Conservation (phyloP, 1,139 yeast species). For the Tardiomyces digboiensis region DNA sequence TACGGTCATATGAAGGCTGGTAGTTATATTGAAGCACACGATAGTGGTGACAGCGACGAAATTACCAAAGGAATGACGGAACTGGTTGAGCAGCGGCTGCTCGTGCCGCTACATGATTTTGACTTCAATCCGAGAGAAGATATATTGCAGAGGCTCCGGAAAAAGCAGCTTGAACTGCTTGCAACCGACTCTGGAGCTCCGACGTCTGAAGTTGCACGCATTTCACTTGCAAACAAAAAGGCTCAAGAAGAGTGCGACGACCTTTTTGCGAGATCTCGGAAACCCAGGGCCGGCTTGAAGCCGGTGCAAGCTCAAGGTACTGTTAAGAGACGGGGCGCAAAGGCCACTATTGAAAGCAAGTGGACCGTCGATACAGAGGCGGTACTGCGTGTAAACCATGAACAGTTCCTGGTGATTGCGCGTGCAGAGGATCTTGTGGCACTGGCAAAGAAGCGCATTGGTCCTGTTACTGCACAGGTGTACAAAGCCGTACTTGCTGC, state of each 20-base stretch:
- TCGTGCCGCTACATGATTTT: conserved; percentile 36
- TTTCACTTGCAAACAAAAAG: conserved; percentile 40
- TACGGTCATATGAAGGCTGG: conserved; percentile 54
- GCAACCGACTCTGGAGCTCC: conserved; percentile 12
- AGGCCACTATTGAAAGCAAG: conserved; percentile 1
- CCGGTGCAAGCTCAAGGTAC: conserved; percentile 4
- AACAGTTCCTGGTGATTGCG: conserved; percentile 56
- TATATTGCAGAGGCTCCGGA: conserved; percentile 17
- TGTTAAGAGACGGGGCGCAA: neutral
- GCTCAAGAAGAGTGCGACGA: conserved; percentile 34
- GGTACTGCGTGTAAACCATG: conserved; percentile 54
- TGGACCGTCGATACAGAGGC: conserved; percentile 24
- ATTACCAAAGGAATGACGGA: conserved; percentile 33
- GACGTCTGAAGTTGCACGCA: conserved; percentile 7
- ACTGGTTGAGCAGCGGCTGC: conserved; percentile 50
- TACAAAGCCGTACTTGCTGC: conserved; percentile 49
- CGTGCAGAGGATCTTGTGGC: conserved; percentile 56
- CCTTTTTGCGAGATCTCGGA: conserved; percentile 23
- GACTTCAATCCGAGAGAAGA: conserved; percentile 31
- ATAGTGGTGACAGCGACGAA: conserved; percentile 18
- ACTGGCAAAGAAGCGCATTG: conserved; percentile 60
- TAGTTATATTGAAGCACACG: conserved; percentile 42
- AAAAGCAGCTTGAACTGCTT: conserved; percentile 13
- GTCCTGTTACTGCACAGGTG: conserved; percentile 55
- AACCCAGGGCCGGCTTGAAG: conserved; percentile 14